Evolutionary conservation across 352 stramenopile genomes (phyloP).

Genomic region (Thalassiosira mediterranea): DNA sequence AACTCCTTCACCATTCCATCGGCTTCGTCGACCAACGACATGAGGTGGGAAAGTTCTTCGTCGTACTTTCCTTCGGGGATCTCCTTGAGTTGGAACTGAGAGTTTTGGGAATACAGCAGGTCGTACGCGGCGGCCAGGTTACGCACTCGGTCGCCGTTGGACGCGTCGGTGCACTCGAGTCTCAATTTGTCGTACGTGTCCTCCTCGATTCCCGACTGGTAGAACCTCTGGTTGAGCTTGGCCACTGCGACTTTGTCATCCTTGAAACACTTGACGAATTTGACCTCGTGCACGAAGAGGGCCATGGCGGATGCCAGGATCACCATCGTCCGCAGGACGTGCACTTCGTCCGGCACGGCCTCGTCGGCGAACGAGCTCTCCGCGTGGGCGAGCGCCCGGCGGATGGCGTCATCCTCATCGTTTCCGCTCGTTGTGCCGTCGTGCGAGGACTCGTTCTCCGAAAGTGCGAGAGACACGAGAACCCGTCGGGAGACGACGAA

Average conservation of each 20-base stretch:
- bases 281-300: conserved; percentile 1
- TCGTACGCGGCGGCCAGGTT: not conserved
- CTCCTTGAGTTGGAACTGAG: no score
- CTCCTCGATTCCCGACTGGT: not conserved
- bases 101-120: not conserved
- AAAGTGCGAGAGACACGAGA: not conserved
- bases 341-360: not conserved
- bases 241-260: conserved; percentile 10
- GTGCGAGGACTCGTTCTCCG: not conserved
- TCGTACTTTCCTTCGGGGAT: not conserved
- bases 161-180: not conserved
- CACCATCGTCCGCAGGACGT: conserved; percentile 1
- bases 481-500: conserved; percentile 1
- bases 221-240: conserved; percentile 15
- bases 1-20: no score
- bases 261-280: conserved; percentile 2
- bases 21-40: no score
- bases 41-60: not conserved
- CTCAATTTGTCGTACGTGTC: not conserved
- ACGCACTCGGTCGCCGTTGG: not conserved
- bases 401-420: no score
- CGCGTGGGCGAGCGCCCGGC: not conserved
- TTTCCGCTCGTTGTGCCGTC: no score
- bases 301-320: not conserved
- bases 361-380: not conserved